phyloP scores from a whole-genome alignment of 208 protist species.

The Leishmania tarentolae region DNA sequence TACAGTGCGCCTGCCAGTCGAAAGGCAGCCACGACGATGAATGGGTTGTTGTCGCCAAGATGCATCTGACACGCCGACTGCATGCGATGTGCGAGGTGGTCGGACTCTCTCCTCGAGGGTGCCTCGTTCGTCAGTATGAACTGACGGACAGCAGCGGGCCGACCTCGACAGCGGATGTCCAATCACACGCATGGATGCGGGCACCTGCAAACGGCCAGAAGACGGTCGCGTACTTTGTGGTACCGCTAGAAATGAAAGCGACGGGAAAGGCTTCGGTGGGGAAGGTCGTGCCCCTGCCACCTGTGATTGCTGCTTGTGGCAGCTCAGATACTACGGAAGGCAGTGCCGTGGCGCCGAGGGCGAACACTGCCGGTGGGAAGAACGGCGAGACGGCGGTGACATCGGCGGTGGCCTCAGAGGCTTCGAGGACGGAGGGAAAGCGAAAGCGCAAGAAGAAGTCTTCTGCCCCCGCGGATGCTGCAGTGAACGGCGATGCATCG shows the following conservation, averaged over 20 bases:
- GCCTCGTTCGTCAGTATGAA: slow-evolving; percentile 16
- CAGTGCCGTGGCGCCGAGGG: not conserved
- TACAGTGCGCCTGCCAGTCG: slow-evolving; percentile 33
- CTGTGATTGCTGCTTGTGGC: not conserved
- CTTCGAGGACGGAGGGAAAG: slow-evolving; percentile 11
- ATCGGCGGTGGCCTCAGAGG: not conserved
- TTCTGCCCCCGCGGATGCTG: not conserved
- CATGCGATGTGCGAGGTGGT: slow-evolving; percentile 19
- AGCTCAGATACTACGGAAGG: not conserved
- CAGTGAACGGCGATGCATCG: slow-evolving; percentile 1
- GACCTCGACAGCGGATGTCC: not conserved
- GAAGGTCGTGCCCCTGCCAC: not conserved
- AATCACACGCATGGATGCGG: not conserved
- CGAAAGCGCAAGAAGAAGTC: slow-evolving; percentile 23
- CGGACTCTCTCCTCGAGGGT: slow-evolving; percentile 11
- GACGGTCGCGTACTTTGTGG: slow-evolving; percentile 11
- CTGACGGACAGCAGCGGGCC: not conserved
- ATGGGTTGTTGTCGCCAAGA: slow-evolving; percentile 26
- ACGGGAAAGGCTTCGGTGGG: slow-evolving; percentile 6
- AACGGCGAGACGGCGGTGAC: too few species aligned
- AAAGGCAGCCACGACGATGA: slow-evolving; percentile 8
- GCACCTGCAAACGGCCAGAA: not conserved
- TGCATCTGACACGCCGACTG: slow-evolving; percentile 21
- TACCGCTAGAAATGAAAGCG: slow-evolving; percentile 31
- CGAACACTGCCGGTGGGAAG: not conserved